Evolutionary conservation across 2,329 filamentous ascomycete species (phyloP).

Genomic region (Diplodia corticola): DNA sequence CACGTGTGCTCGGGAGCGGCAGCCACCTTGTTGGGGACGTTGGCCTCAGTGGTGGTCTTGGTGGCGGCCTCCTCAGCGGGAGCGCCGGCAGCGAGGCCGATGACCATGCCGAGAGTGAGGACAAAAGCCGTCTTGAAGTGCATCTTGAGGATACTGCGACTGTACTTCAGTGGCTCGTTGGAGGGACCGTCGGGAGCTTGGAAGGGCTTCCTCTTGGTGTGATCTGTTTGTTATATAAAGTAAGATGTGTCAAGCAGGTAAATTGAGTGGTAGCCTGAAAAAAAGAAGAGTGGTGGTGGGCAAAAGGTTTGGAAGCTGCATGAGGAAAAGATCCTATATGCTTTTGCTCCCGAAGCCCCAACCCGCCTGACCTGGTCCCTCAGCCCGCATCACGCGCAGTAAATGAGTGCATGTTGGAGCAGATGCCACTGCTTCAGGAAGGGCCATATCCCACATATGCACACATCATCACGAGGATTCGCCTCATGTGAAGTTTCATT

Average conservation of each 20-base stretch:
- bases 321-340: not conserved
- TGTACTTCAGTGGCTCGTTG: not conserved
- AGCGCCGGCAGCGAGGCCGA: not conserved
- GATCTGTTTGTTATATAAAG: not conserved
- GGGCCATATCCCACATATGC: not conserved
- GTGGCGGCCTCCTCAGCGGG: not conserved
- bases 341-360: not conserved
- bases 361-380: not conserved
- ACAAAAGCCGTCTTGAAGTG: not conserved
- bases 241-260: not conserved
- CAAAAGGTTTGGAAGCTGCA: not conserved
- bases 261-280: not conserved
- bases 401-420: not conserved
- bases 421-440: not conserved
- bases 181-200: not conserved
- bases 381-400: not conserved
- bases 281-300: not conserved
- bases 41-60: not conserved
- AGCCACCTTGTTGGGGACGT: not conserved
- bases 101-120: not conserved
- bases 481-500: not conserved
- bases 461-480: not conserved
- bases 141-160: not conserved
- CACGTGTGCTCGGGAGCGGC: not conserved
- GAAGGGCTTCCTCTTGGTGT: not conserved